Conservation (phyloP, 2,329 filamentous ascomycete genomes). For the Calycina marina region DNA sequence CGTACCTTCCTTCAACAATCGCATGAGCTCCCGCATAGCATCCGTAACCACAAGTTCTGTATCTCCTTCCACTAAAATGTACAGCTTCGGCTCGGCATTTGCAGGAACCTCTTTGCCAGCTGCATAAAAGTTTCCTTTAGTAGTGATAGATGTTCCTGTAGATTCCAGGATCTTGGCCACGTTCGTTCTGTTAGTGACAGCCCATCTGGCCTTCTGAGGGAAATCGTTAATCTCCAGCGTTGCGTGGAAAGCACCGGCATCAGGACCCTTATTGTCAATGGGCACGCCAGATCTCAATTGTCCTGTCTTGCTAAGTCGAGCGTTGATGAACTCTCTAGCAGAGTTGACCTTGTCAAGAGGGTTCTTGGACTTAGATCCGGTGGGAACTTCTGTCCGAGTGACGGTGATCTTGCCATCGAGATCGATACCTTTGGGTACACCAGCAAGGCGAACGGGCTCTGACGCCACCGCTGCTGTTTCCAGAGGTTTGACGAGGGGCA, state of each 20-base stretch:
- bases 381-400: constrained; percentile 47
- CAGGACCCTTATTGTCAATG: constrained; percentile 96
- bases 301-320: constrained; percentile 75
- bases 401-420: constrained; percentile 59
- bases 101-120: constrained; percentile 65
- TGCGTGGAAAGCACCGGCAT: constrained; percentile 91
- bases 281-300: constrained; percentile 84
- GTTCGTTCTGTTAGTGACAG: constrained; percentile 95
- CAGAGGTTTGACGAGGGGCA: constrained; percentile 51
- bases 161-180: constrained; percentile 95
- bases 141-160: constrained; percentile 91
- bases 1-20: constrained; percentile 78
- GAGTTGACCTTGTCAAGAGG: constrained; percentile 75
- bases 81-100: constrained; percentile 78
- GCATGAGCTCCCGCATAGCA: constrained; percentile 80
- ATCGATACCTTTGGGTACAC: constrained; percentile 40
- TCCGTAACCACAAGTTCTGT: constrained; percentile 84
- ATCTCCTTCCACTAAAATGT: constrained; percentile 94
- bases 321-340: constrained; percentile 85
- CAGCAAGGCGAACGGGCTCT: constrained; percentile 23
- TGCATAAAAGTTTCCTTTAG: constrained; percentile 84
- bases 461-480: constrained; percentile 37
- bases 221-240: constrained; percentile 99
- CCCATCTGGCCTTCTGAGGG: constrained; percentile 96
- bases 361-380: constrained; percentile 35